phyloP scores from a whole-genome alignment of 1,284 basidiomycete genomes.

The Ganoderma sinense region DNA sequence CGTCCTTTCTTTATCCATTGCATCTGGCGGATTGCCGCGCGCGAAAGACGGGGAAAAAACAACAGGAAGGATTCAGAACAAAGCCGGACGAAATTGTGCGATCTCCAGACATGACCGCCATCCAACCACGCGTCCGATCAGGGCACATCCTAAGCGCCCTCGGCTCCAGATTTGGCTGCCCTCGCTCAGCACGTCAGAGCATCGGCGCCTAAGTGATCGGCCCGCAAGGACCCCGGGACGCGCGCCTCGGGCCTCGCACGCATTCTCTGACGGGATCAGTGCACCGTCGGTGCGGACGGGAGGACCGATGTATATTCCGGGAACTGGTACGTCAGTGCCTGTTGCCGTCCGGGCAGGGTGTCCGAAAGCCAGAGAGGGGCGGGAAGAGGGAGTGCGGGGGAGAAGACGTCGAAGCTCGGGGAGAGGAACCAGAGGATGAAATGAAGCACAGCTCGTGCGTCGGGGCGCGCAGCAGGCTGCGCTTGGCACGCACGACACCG shows the following conservation, averaged over 20 bases:
- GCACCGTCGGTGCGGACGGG: neutral
- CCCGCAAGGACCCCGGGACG: neutral
- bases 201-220: neutral
- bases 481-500: slow-evolving; percentile 29
- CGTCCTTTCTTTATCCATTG: neutral
- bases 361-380: neutral
- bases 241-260: neutral
- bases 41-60: neutral
- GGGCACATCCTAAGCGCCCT: neutral
- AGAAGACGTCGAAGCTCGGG: neutral
- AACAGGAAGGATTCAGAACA: neutral
- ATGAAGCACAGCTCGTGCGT: slow-evolving; percentile 23
- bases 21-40: neutral
- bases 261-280: neutral
- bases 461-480: slow-evolving; percentile 17
- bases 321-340: neutral
- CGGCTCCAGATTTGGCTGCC: neutral
- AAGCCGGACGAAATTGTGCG: neutral
- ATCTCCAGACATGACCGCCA: neutral
- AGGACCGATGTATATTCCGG: neutral
- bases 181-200: too few relatives aligned
- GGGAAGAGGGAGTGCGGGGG: neutral
- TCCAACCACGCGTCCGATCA: neutral
- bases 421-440: neutral
- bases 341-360: neutral